These are phyloP conservation scores for Xerocomus potaroensis DNA, from an alignment of 768 basidiomycete genomes.

Conservation along the genomic window DNA sequence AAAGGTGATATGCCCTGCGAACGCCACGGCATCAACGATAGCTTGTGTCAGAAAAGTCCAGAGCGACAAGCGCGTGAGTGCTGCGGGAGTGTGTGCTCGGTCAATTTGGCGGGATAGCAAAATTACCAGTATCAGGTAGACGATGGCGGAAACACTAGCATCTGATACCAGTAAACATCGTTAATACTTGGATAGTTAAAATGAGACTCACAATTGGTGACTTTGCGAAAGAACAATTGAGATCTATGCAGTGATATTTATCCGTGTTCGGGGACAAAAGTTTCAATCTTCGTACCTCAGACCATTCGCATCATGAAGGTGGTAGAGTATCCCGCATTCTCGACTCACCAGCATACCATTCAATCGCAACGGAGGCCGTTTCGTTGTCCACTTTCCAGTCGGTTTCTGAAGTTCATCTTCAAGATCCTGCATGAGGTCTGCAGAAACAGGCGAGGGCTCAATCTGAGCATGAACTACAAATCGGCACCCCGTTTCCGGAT, in stretches of 20 bases:
- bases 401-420: constrained; percentile 74
- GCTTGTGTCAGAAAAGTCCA: constrained; percentile 82
- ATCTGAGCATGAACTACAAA: constrained; percentile 68
- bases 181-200: background rate
- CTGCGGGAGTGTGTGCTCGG: constrained; percentile 71
- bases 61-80: constrained; percentile 72
- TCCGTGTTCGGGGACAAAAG: constrained; percentile 1
- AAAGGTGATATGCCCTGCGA: constrained; percentile 86
- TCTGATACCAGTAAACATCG: constrained; percentile 39
- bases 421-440: constrained; percentile 57
- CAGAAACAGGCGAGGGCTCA: constrained; percentile 48
- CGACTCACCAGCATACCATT: constrained; percentile 70
- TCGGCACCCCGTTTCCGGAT: constrained; percentile 49
- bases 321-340: constrained; percentile 74
- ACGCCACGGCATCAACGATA: constrained; percentile 76
- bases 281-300: constrained; percentile 48
- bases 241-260: constrained; percentile 34
- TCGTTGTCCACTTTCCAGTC: constrained; percentile 61
- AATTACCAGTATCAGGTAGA: constrained; percentile 62
- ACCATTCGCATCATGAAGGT: constrained; percentile 62
- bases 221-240: constrained; percentile 67
- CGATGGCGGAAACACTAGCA: constrained; percentile 62
- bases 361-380: constrained; percentile 52
- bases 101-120: constrained; percentile 74
- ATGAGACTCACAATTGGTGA: constrained; percentile 52